Evolutionary conservation across 2,329 filamentous ascomycete species (phyloP).

Genomic region (Boeremia lycopersici): DNA sequence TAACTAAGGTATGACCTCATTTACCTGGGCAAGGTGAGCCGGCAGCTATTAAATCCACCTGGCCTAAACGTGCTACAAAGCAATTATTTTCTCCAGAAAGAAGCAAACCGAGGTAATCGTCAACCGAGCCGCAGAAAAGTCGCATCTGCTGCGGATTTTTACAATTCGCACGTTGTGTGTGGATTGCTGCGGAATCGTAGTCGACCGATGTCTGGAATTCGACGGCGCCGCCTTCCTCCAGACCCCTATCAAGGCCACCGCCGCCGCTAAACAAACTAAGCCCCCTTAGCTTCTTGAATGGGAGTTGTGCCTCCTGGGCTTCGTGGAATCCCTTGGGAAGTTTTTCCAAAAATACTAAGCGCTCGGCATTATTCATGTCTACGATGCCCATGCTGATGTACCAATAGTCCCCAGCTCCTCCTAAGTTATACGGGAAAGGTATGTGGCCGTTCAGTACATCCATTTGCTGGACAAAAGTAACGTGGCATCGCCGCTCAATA

Average conservation of each 20-base stretch:
- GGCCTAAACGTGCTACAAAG: conserved; percentile 63
- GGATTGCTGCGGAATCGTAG: conserved; percentile 65
- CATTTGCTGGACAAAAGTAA: conserved; percentile 59
- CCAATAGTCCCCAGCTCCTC: conserved; percentile 71
- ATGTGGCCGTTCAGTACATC: conserved; percentile 50
- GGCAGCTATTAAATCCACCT: conserved; percentile 71
- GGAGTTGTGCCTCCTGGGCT: conserved; percentile 60
- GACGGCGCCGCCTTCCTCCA: conserved; percentile 73
- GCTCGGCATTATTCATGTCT: conserved; percentile 4
- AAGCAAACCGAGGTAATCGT: conserved; percentile 66
- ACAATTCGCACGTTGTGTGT: conserved; percentile 75
- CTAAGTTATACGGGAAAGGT: conserved; percentile 67
- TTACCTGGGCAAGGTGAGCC: conserved; percentile 73
- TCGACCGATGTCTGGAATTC: conserved; percentile 73
- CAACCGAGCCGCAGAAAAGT: conserved; percentile 73
- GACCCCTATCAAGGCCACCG: conserved; percentile 75
- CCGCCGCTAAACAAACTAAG: conserved; percentile 80
- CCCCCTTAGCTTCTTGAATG: conserved; percentile 45
- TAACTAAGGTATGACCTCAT: neutral
- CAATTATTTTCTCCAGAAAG: conserved; percentile 54
- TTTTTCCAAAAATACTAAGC: conserved; percentile 14
- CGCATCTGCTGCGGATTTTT: conserved; percentile 50
- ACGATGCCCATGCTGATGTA: conserved; percentile 57
- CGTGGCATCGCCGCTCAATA: conserved; percentile 63
- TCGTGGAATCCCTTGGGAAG: conserved; percentile 48